A percentile compares a stretch with the other conserved stretches of the same genome.
Conservation (phyloP, 768 basidiomycete genomes). For the Pulveroboletus sp. region DNA sequence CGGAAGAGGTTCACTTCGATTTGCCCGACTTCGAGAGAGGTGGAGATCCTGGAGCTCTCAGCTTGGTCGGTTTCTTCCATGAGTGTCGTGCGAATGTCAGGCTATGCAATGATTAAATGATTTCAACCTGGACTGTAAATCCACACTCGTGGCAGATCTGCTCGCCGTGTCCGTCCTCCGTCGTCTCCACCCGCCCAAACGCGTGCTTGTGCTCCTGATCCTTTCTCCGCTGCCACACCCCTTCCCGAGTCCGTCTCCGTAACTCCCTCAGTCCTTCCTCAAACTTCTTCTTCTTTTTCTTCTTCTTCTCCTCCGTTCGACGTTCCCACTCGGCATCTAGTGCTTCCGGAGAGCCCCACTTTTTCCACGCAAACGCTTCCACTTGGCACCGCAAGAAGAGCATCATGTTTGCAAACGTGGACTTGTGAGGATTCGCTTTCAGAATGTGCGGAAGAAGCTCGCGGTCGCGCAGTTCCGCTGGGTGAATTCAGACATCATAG, state of each 20-base stretch:
- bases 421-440: slow-evolving; percentile 92
- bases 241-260: slow-evolving; percentile 80
- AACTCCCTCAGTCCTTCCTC: slow-evolving; percentile 86
- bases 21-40: slow-evolving; percentile 74
- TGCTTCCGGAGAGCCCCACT: slow-evolving; percentile 94
- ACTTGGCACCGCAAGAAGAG: slow-evolving; percentile 91
- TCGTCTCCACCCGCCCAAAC: slow-evolving; percentile 61
- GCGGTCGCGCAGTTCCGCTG: slow-evolving; percentile 90
- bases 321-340: slow-evolving; percentile 85
- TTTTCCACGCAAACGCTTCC: slow-evolving; percentile 95
- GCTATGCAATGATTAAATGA: slow-evolving; percentile 42
- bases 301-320: slow-evolving; percentile 77
- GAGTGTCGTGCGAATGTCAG: neutral
- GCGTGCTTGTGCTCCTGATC: slow-evolving; percentile 88
- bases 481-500: neutral
- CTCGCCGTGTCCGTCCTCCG: slow-evolving; percentile 51
- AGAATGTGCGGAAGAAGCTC: slow-evolving; percentile 90
- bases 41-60: slow-evolving; percentile 68
- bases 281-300: slow-evolving; percentile 92
- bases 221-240: slow-evolving; percentile 83
- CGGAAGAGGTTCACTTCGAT: slow-evolving; percentile 77
- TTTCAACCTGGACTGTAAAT: slow-evolving; percentile 87
- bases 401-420: slow-evolving; percentile 99
- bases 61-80: slow-evolving; percentile 46
- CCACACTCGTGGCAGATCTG: slow-evolving; percentile 90